Conservation (phyloP, 805 yeast genomes). For the Spathaspora gorwiae region DNA sequence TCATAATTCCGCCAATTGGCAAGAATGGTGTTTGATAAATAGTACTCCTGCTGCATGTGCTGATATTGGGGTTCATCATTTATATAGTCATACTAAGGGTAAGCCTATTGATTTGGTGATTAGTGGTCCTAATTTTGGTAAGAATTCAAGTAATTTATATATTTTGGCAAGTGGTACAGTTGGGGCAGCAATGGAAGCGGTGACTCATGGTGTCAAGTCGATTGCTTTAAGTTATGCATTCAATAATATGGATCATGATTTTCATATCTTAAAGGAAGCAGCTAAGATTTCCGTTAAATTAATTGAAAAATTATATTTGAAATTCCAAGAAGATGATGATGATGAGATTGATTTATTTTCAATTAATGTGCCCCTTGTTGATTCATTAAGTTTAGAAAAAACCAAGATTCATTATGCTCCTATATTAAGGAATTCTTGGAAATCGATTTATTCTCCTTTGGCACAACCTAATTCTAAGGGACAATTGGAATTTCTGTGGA, state of each 20-base stretch:
- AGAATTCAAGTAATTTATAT: slow-evolving; percentile 85
- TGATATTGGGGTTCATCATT: slow-evolving; percentile 80
- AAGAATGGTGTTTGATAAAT: slow-evolving; percentile 83
- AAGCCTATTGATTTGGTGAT: slow-evolving; percentile 78
- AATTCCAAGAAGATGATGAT: slow-evolving; percentile 46
- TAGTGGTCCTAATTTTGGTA: slow-evolving; percentile 94
- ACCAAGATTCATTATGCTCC: slow-evolving; percentile 73
- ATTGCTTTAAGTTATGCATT: slow-evolving; percentile 89
- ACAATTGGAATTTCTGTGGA: slow-evolving; percentile 64
- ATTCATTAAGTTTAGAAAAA: slow-evolving; percentile 42
- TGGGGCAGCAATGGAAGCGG: slow-evolving; percentile 96
- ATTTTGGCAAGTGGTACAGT: slow-evolving; percentile 91
- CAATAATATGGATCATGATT: slow-evolving; percentile 46
- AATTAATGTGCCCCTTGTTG: slow-evolving; percentile 78
- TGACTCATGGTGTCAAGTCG: slow-evolving; percentile 62
- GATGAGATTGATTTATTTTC: slow-evolving; percentile 65
- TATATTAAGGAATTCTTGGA: slow-evolving; percentile 80
- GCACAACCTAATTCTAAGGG: slow-evolving; percentile 19
- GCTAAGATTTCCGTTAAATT: slow-evolving; percentile 62
- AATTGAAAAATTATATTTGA: slow-evolving; percentile 50
- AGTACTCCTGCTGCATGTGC: slow-evolving; percentile 97
- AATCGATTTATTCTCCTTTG: slow-evolving; percentile 47
- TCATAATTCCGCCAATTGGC: slow-evolving; percentile 29
- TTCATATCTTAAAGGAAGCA: slow-evolving; percentile 54
- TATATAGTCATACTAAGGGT: slow-evolving; percentile 40